Evolutionary conservation across 1,284 basidiomycete genomes (phyloP), one percentile per base, ranked within the genome.

Genomic region (Ceratobasidium theobromae): DNA sequence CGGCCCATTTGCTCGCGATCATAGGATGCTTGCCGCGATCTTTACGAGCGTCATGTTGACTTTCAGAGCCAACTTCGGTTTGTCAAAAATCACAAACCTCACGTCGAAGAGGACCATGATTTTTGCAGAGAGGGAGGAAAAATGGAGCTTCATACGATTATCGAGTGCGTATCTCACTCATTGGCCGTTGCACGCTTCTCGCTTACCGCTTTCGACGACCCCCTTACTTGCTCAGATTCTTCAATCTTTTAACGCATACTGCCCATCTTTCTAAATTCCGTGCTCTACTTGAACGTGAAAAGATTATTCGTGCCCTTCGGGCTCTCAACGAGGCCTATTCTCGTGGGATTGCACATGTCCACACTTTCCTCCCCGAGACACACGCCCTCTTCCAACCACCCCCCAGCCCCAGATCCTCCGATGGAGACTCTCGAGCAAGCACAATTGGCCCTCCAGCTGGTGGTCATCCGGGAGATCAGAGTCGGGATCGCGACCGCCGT

Each of bases 21-120:
- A 4, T 27, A 64, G 60, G 60, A 64, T 23, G 60, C 60, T 30
- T 64, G 60, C 38, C 60, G 49, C 16, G 60, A 64, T 28, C 45
- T 64, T n/a, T 64, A 64, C 30, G 60, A 64, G 21, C 60, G 60
- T 14, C 60, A 64, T 45, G 60, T 64, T 25, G 60, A 64, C 38
- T 64, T 64, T 18, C 60, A 64, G 38, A 53, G 49, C 16, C 60
- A 64, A 38, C 48, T 64, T 25, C 60, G 49, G 40, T 64, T 64
- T 32, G 60, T 64, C 60, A 64, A 53, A 33, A 64, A 41, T 21
- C 60, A 64, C 49, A 35, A 64, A 0, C 60, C 60, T 27, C 60
- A 64, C 23, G 60, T 53, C 35, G 48, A 48, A 5, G 60, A 64
- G 21, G 60, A 64, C 27, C 30, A 43, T 25, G 60, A 64, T 43